Evolutionary conservation across 305 asterid genomes (phyloP).

Genomic region (Solanum hybrid): DNA sequence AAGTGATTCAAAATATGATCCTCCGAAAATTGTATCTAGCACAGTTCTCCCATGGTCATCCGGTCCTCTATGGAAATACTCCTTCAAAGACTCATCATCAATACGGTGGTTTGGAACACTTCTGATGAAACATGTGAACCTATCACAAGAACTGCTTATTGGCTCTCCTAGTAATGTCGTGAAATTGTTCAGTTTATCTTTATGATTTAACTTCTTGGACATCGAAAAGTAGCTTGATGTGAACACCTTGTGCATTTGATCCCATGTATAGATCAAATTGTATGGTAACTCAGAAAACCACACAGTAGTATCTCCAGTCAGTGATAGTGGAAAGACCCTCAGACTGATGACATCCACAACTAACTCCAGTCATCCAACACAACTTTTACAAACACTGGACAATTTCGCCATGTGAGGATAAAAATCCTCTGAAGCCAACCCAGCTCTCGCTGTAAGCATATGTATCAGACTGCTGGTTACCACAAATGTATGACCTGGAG

Average conservation of each 20-base stretch:
- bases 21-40: no score
- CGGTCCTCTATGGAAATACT: no score
- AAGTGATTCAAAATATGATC: no score
- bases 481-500: background rate
- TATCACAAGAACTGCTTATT: background rate
- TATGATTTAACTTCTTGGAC: background rate
- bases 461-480: background rate
- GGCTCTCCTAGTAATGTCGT: background rate
- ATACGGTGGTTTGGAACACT: no score
- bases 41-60: no score
- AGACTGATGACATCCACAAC: background rate
- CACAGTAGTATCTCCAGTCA: background rate
- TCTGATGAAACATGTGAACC: no score
- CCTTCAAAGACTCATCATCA: no score
- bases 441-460: background rate
- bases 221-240: background rate
- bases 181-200: background rate
- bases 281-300: background rate
- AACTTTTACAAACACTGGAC: background rate
- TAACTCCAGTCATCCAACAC: background rate
- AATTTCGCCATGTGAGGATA: background rate
- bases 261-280: background rate
- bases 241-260: background rate
- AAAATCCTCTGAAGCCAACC: background rate
- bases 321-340: background rate